Evolutionary conservation across 2,329 filamentous ascomycete genomes (phyloP).

Genomic region (Clarireedia hainanense): DNA sequence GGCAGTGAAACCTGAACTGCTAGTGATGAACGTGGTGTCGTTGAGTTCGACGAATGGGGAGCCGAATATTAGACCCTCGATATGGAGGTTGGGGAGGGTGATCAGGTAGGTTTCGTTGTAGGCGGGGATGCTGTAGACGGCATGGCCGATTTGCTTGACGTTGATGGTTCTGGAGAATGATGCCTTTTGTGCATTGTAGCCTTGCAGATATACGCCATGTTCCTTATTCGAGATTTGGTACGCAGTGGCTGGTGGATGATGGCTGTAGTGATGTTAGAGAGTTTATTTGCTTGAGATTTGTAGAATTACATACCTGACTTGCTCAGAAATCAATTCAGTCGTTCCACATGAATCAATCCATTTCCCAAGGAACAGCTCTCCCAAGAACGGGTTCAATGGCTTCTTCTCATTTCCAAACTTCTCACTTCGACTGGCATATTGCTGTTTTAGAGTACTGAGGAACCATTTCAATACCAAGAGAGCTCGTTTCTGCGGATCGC

Average conservation of each 20-base stretch:
- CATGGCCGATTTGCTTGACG: slow-evolving; percentile 90
- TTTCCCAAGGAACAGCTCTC: slow-evolving; percentile 85
- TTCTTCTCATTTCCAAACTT: slow-evolving; percentile 90
- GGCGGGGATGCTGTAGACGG: slow-evolving; percentile 65
- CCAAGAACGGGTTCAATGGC: slow-evolving; percentile 90
- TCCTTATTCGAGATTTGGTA: slow-evolving; percentile 86
- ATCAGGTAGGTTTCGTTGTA: slow-evolving; percentile 65
- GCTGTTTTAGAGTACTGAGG: slow-evolving; percentile 83
- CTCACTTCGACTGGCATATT: slow-evolving; percentile 69
- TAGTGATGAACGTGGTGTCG: slow-evolving; percentile 74
- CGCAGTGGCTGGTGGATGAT: slow-evolving; percentile 91
- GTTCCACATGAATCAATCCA: slow-evolving; percentile 80
- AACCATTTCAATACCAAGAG: slow-evolving; percentile 95
- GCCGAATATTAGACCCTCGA: slow-evolving; percentile 83
- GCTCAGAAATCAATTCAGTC: slow-evolving; percentile 84
- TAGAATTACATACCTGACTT: slow-evolving; percentile 59
- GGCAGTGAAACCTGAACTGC: slow-evolving; percentile 76
- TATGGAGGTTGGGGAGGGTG: slow-evolving; percentile 83
- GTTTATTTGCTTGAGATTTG: background rate
- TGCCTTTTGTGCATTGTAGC: slow-evolving; percentile 94
- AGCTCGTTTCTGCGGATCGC: slow-evolving; percentile 73
- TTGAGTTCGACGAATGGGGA: slow-evolving; percentile 89
- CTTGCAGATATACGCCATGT: slow-evolving; percentile 70
- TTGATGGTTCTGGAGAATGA: slow-evolving; percentile 91
- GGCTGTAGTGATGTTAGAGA: slow-evolving; percentile 37